Percentiles rank a stretch among this genome's conserved stretches.
Evolutionary conservation across 371 early-diverging fungal species (phyloP).

Genomic region (Choanephora cucurbitarum): DNA sequence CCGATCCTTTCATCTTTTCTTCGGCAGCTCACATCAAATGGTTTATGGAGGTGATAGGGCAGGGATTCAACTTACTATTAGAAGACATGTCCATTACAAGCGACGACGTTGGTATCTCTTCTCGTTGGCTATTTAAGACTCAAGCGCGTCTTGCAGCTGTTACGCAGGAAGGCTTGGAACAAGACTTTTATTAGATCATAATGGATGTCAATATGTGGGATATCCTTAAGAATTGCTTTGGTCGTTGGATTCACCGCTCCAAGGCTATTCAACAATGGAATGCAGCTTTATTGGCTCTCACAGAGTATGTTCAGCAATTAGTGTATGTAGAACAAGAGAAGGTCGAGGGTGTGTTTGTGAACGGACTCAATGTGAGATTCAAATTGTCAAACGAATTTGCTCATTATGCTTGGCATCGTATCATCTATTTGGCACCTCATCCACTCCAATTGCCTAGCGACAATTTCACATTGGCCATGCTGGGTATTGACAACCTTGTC

Average conservation of each 20-base stretch:
- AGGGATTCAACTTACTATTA: slow-evolving; percentile 77
- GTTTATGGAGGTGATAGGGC: slow-evolving; percentile 84
- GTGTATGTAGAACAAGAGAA: slow-evolving; percentile 68
- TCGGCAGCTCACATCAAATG: slow-evolving; percentile 79
- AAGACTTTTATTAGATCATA: slow-evolving; percentile 56
- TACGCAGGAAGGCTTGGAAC: slow-evolving; percentile 42
- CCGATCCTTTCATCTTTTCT: slow-evolving; percentile 57
- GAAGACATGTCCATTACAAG: slow-evolving; percentile 73
- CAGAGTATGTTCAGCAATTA: slow-evolving; percentile 57
- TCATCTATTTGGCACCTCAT: slow-evolving; percentile 67
- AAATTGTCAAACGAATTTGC: slow-evolving; percentile 67
- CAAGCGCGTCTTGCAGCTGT: slow-evolving; percentile 61
- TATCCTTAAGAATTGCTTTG: slow-evolving; percentile 48
- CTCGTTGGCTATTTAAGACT: slow-evolving; percentile 78
- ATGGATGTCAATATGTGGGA: slow-evolving; percentile 69
- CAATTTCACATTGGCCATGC: slow-evolving; percentile 70
- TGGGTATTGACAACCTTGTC: slow-evolving; percentile 66
- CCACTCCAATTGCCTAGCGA: slow-evolving; percentile 59
- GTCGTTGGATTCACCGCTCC: slow-evolving; percentile 74
- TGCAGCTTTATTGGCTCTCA: slow-evolving; percentile 38
- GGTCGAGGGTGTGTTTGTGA: slow-evolving; percentile 50
- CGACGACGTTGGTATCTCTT: slow-evolving; percentile 67
- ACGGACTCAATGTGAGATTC: slow-evolving; percentile 56
- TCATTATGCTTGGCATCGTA: slow-evolving; percentile 74
- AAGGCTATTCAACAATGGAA: slow-evolving; percentile 75